Base-by-base conservation (phyloP, 1,139 yeast species). In the Protomyces macrosporus region DNA sequence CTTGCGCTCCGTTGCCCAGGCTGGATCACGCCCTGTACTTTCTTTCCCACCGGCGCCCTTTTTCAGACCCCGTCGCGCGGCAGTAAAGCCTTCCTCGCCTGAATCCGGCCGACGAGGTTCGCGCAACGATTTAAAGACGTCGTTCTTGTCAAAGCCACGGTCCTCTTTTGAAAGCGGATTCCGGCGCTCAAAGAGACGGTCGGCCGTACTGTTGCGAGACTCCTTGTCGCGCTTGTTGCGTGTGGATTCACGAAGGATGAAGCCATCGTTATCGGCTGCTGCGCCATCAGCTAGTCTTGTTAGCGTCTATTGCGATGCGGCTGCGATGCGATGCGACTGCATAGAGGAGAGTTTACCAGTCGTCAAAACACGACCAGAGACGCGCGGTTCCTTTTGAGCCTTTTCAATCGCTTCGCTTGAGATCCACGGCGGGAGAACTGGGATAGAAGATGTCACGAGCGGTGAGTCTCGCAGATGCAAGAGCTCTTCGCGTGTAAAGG, bases 341-440 rank as follows among this genome's bases (percentile, higher is more conserved):
- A 45, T 53, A 10, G 35, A 23, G 35, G 14, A 39, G 56, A 9
- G 6, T 9, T 37, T 30, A 30, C 35, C 40, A n/a, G n/a, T 32
- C 4, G 51, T 12, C 12, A 10, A 0, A 9, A 14, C 16, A 32
- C 51, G 39, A 35, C 10, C 54, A 37, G 16, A 10, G 16, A n/a
- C 33, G 12, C 32, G 52, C 39, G 30, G 53, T 50, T 42, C 55
- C 34, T 30, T 58, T 50, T 34, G 42, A 12, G 34, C 36, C 23
- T n/a, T 50, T 14, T 32, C 61, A n/a, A 58, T 51, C 23, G 62
- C 62, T 30, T 39, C 56, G n/a, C 55, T 40, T 14, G 62, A 58
- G 6, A 58, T 58, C 62, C 62, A 58, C 6, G 53, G 52, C 30
- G 62, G 62, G 4, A 58, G 45, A n/a, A 48, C 56, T 14, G 62